Evolutionary conservation across 108 stramenopile genomes (phyloP), one percentile per base, ranked within the genome.

Genomic region (Mediolabrus comicus): DNA sequence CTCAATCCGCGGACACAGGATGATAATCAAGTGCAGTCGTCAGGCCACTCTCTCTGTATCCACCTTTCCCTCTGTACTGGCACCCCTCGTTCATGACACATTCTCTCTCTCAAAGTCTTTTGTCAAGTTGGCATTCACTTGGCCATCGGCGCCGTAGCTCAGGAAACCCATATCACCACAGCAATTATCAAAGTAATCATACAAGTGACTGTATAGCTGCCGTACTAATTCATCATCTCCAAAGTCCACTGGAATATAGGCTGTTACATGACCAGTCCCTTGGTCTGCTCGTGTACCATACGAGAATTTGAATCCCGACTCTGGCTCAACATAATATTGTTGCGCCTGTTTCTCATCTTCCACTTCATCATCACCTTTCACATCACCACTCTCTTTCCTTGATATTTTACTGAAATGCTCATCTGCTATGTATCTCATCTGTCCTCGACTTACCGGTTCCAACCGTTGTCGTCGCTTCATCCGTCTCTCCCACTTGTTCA

Each of bases 171-270:
- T 46, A 16, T 73, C 77, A 26, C 79, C 73, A 26, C 63, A 75
- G 57, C 72, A 52, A 30, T 80, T 62, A 46, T 65, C 65, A 31
- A 83, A 82, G 61, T 87, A 87, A 60, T 87, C 88, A 24, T 59
- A 43, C 31, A 93, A 52, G 67, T 93, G 84, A 3, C 80, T 77
- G 12, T 83, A 60, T 10, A 93, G 61, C 49, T 91, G 84, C 10
- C 65, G 53, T 2, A 89, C 53, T 3, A 93, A 34, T 75, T 93
- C 92, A 27, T 83, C 81, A 60, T 93, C 84, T 12, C 69, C 27
- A 78, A 93, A 91, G 58, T 93, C 92, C 12, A 89, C 77, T 13
- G 92, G 92, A 24, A 93, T 75, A 39, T 83, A 62, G 30, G 89
- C 79, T 14, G 83, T 87, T 10, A 90, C 89, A 30, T 74, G 67